A percentile compares a stretch with the other conserved stretches of the same genome.
Evolutionary conservation across 768 basidiomycete genomes (phyloP).

Genomic region (Cystobasidium tubakii): DNA sequence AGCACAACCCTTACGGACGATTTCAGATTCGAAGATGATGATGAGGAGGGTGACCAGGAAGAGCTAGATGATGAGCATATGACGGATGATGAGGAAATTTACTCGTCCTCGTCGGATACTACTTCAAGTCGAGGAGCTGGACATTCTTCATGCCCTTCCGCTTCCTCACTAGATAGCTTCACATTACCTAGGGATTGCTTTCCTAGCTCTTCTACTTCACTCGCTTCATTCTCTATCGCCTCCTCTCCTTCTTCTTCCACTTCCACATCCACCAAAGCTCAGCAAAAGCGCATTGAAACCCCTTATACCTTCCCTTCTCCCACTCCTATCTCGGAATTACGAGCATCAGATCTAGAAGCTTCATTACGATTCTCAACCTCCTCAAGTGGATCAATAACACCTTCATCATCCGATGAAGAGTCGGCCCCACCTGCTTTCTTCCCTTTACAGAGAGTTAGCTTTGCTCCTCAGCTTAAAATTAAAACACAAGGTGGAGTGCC

Average conservation of each 20-base stretch:
- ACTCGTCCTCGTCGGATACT: not conserved
- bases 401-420: conserved; percentile 34
- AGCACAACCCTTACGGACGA: not conserved
- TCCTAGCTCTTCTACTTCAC: conserved; percentile 7
- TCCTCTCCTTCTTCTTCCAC: not conserved
- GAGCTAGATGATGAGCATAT: not conserved
- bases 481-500: conserved; percentile 39
- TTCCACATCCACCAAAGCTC: not conserved
- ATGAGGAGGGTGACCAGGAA: not conserved
- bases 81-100: not conserved
- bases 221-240: not conserved
- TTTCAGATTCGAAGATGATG: conserved; percentile 3
- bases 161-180: conserved; percentile 5
- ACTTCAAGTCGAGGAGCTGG: not conserved
- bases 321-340: not conserved
- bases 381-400: not conserved
- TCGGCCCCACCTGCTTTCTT: conserved; percentile 47
- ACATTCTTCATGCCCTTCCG: conserved; percentile 7
- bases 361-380: not conserved
- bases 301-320: conserved; percentile 29
- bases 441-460: conserved; percentile 45
- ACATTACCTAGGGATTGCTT: conserved; percentile 30
- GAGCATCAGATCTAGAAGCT: conserved; percentile 18
- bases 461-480: conserved; percentile 44
- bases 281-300: conserved; percentile 7